phyloP scores from a whole-genome alignment of 257 asterid species.

The Primulina eburnea region DNA sequence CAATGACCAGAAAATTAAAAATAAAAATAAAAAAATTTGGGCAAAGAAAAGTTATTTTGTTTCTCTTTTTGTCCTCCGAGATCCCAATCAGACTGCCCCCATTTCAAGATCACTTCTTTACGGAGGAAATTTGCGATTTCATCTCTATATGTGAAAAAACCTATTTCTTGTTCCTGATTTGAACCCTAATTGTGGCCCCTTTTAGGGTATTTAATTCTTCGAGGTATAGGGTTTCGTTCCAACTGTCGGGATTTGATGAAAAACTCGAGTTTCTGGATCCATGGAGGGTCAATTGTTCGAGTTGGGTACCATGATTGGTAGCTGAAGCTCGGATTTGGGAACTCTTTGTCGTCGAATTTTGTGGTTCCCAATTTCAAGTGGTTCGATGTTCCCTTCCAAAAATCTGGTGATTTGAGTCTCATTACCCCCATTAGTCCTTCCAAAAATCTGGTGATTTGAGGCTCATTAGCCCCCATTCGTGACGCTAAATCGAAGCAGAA shows the following conservation, averaged over 20 bases:
- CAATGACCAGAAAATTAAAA: too few species aligned
- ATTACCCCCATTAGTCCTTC: constrained; percentile 56
- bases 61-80: constrained; percentile 27
- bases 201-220: not conserved
- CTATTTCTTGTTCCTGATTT: constrained; percentile 25
- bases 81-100: constrained; percentile 34
- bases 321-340: not conserved
- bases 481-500: constrained; percentile 19
- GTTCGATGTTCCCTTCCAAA: constrained; percentile 55
- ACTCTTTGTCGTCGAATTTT: not conserved
- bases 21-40: not conserved
- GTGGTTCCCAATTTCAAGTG: not conserved
- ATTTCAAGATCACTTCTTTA: constrained; percentile 1
- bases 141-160: constrained; percentile 11
- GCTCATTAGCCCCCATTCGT: constrained; percentile 62
- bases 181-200: constrained; percentile 34
- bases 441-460: constrained; percentile 5
- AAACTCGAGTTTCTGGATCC: constrained; percentile 21
- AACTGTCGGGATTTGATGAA: not conserved
- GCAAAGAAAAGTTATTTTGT: constrained; percentile 21
- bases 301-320: constrained; percentile 11
- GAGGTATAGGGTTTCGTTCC: not conserved
- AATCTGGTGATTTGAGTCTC: constrained; percentile 6
- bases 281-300: not conserved
- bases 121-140: constrained; percentile 10